A percentile compares a stretch with the other conserved stretches of the same genome.
phyloP scores from a whole-genome alignment of 106 monocot species.

The Gastrodia elata region DNA sequence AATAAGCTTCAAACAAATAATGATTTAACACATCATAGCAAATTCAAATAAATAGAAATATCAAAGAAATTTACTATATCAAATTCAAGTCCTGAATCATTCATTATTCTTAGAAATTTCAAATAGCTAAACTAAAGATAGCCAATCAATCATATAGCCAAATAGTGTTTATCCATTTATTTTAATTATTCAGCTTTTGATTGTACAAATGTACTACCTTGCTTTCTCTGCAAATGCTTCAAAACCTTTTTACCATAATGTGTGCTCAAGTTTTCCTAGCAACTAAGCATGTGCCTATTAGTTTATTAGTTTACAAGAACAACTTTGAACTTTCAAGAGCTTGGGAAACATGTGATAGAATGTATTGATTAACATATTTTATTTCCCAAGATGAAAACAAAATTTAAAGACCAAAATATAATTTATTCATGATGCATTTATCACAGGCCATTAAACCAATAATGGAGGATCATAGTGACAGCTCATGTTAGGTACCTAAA shows the following conservation, averaged over 20 bases:
- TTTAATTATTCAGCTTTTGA: neutral
- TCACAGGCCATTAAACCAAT: neutral
- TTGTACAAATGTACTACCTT: neutral
- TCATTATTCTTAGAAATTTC: neutral
- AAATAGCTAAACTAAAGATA: neutral
- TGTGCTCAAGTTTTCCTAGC: neutral
- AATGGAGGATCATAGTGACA: neutral
- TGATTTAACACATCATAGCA: too few species aligned
- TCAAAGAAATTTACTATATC: neutral
- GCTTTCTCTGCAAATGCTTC: constrained; percentile 2
- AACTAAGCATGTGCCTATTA: neutral
- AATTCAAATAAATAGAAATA: neutral
- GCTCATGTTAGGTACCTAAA: neutral
- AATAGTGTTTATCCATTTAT: neutral
- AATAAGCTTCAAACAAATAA: too few species aligned
- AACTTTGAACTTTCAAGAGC: neutral
- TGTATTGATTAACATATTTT: neutral
- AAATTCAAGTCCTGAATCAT: neutral
- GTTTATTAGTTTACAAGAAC: neutral
- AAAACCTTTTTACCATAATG: neutral
- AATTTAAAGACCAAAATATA: neutral
- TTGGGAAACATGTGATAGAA: neutral
- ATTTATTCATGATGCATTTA: neutral
- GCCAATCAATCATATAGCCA: neutral
- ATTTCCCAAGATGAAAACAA: neutral